A percentile compares a stretch with the other conserved stretches of the same genome.
Conservation (phyloP, 352 stramenopile genomes). For the Phytophthora quininea region DNA sequence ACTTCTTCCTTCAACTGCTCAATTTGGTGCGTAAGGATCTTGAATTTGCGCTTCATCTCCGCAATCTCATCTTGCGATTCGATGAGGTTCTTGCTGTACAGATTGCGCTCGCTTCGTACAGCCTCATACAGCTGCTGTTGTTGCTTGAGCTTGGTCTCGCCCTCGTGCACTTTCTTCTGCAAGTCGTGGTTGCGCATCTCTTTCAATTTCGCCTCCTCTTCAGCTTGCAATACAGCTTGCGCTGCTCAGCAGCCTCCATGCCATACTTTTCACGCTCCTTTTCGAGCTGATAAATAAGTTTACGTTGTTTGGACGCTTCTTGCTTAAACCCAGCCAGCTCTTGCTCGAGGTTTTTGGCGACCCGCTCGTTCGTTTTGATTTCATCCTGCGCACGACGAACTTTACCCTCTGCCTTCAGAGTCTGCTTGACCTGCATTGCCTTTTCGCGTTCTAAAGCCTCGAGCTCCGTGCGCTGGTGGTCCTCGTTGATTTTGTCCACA, state of each 20-base stretch:
- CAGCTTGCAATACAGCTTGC: slow-evolving; percentile 83
- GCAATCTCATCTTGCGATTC: slow-evolving; percentile 96
- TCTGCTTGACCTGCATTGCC: slow-evolving; percentile 82
- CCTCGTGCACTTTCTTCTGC: slow-evolving; percentile 90
- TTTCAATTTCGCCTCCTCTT: slow-evolving; percentile 84
- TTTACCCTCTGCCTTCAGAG: slow-evolving; percentile 84
- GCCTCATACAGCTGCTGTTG: slow-evolving; percentile 96
- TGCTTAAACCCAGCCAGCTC: slow-evolving; percentile 85
- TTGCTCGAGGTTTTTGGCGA: slow-evolving; percentile 88
- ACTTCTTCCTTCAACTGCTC: slow-evolving; percentile 97
- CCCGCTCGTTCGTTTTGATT: slow-evolving; percentile 92
- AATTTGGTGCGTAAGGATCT: slow-evolving; percentile 96
- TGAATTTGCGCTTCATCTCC: slow-evolving; percentile 97
- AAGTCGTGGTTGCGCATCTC: slow-evolving; percentile 85
- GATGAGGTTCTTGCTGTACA: slow-evolving; percentile 96
- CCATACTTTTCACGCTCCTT: slow-evolving; percentile 94
- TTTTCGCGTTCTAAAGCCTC: slow-evolving; percentile 90
- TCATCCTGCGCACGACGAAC: slow-evolving; percentile 89
- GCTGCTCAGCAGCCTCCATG: slow-evolving; percentile 85
- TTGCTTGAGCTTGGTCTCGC: slow-evolving; percentile 95
- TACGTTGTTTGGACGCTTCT: slow-evolving; percentile 88
- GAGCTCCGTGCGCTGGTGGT: slow-evolving; percentile 75
- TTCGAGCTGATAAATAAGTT: slow-evolving; percentile 92
- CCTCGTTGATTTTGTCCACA: slow-evolving; percentile 79
- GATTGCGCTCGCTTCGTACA: slow-evolving; percentile 93